Base-by-base conservation (phyloP, 495 filamentous ascomycete genomes). In the Lophiostoma macrostomum region DNA sequence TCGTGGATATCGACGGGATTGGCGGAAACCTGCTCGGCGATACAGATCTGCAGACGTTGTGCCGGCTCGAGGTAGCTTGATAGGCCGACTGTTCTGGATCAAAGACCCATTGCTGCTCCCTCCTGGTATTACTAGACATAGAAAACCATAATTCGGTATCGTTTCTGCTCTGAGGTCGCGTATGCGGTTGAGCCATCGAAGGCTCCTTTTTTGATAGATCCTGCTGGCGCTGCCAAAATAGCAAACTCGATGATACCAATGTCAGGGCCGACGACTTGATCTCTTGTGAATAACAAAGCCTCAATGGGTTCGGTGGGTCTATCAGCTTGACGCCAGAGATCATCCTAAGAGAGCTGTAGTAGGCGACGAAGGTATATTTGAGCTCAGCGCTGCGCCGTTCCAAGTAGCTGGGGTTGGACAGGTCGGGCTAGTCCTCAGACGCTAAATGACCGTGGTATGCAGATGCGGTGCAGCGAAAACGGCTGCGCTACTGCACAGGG, bases 1-100 rank as follows among this genome's bases (percentile, higher is more conserved):
- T 48, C 1, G 55, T 58, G 16, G 50, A 51, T 53, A 60, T 60
- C 23, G 39, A 43, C 34, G 56, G 56, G 19, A 60, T 39, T 22
- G 16, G 14, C 5, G 43, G 56, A 30, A 32, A 60, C 23, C 56
- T 25, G 35, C 37, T 54, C 31, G 56, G 56, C 43, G 56, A 60
- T 39, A 24, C 28, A 30, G 56, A 54, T 48, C 50, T 41, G n/a
- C 42, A 31, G 11, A 20, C 2, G 47, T 16, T 48, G 14, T 60
- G 56, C 3, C 55, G 55, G 48, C 31, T 44, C n/a, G 55, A 52
- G 5, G 50, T 60, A 11, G 50, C 49, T 51, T 53, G 42, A 31
- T 60, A 60, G 24, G 50, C 49, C 18, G 56, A 54, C 36, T 41
- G 41, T 37, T 54, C 49, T 42, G 35, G 49, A n/a, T 32, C 49